These are phyloP conservation scores for Haplosporangium sp. DNA, from an alignment of 371 early-diverging fungal species.

Conservation along the genomic window DNA sequence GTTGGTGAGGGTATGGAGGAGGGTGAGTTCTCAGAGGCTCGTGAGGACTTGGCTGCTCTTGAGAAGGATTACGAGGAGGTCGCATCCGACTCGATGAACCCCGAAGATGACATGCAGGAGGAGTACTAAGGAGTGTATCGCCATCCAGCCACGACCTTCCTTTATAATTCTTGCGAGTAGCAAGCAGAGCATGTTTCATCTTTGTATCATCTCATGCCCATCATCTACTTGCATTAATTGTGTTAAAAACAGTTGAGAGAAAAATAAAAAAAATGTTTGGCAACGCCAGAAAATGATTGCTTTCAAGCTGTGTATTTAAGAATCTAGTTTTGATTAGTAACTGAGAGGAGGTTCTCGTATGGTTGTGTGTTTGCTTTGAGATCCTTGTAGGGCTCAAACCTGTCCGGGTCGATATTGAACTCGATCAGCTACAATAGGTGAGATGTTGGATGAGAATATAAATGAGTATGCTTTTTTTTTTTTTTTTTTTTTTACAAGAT, in stretches of 20 bases:
- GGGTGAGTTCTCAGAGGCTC: conserved; percentile 99
- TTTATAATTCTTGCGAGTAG: conserved; percentile 1
- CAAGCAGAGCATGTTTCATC: no score
- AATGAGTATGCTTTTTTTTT: background rate
- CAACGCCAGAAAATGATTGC: no score
- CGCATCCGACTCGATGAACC: conserved; percentile 85
- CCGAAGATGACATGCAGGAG: conserved; percentile 72
- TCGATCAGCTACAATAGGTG: conserved; percentile 22
- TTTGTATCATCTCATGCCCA: background rate
- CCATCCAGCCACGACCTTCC: background rate
- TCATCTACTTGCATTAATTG: conserved; percentile 17
- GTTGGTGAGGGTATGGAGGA: conserved; percentile 97
- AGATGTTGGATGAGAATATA: background rate
- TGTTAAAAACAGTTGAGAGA: conserved; percentile 2
- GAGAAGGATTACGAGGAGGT: conserved; percentile 99
- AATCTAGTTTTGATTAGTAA: conserved; percentile 13
- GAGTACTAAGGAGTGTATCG: conserved; percentile 45
- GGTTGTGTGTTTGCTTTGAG: conserved; percentile 27
- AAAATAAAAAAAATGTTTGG: background rate
- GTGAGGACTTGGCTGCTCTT: conserved; percentile 99
- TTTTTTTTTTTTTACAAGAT: background rate
- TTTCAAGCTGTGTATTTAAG: background rate
- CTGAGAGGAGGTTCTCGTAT: conserved; percentile 25
- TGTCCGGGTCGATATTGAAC: conserved; percentile 35
- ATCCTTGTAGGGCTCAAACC: conserved; percentile 40